These are phyloP conservation scores for Aspergillus novoparasiticus DNA, from an alignment of 2,329 filamentous ascomycete genomes.

Conservation along the genomic window DNA sequence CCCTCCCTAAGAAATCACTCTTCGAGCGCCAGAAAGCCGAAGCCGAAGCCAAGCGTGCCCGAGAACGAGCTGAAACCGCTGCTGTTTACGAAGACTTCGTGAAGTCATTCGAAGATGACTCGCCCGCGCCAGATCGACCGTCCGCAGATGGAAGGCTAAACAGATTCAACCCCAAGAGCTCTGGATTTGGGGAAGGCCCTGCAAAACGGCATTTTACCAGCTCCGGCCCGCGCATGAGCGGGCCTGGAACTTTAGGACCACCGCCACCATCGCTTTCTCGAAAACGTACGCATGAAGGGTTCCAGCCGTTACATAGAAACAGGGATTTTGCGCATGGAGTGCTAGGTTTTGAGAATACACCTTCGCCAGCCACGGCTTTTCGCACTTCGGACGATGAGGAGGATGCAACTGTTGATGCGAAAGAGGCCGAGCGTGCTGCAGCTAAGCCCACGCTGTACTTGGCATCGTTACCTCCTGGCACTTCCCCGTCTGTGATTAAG, in stretches of 20 bases:
- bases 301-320: slow-evolving; percentile 39
- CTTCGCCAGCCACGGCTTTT: slow-evolving; percentile 41
- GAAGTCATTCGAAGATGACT: slow-evolving; percentile 63
- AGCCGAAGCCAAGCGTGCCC: slow-evolving; percentile 80
- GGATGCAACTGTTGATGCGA: slow-evolving; percentile 42
- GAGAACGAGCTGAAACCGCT: slow-evolving; percentile 84
- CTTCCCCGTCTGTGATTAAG: slow-evolving; percentile 53
- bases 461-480: slow-evolving; percentile 56
- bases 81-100: slow-evolving; percentile 87
- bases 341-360: slow-evolving; percentile 43
- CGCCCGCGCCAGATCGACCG: slow-evolving; percentile 17
- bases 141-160: slow-evolving; percentile 27
- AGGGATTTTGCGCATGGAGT: slow-evolving; percentile 43
- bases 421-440: slow-evolving; percentile 49
- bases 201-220: slow-evolving; percentile 65
- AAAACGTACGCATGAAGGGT: slow-evolving; percentile 49
- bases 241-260: slow-evolving; percentile 53
- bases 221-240: slow-evolving; percentile 49
- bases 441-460: slow-evolving; percentile 60
- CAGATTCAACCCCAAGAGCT: slow-evolving; percentile 36
- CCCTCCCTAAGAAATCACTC: slow-evolving; percentile 78
- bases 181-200: slow-evolving; percentile 41
- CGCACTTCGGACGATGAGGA: slow-evolving; percentile 48
- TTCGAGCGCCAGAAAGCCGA: slow-evolving; percentile 90
- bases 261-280: slow-evolving; percentile 43